A percentile compares a stretch with the other conserved stretches of the same genome.
These are phyloP conservation scores for Xylaria venustula DNA, from an alignment of 495 filamentous ascomycete genomes.

Conservation along the genomic window DNA sequence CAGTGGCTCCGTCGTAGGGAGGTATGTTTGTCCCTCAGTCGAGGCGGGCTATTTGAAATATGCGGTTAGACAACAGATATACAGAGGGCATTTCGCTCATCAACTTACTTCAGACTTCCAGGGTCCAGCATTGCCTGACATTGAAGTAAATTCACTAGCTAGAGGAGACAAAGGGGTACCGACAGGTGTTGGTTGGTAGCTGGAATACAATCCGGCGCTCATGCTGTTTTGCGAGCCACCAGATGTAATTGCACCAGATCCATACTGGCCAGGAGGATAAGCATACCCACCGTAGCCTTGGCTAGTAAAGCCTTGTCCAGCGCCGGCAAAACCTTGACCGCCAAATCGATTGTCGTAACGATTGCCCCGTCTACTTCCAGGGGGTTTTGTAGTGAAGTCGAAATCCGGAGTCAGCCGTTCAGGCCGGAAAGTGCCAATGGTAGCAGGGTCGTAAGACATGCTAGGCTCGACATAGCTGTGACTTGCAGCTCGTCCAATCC, in stretches of 20 bases:
- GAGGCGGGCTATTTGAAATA: constrained; percentile 36
- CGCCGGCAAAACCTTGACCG: constrained; percentile 14
- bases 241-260: constrained; percentile 27
- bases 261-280: constrained; percentile 34
- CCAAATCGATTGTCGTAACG: constrained; percentile 46
- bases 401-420: constrained; percentile 48
- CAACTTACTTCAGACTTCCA: constrained; percentile 56
- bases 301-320: constrained; percentile 15
- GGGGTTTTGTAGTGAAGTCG: constrained; percentile 39
- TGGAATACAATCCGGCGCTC: constrained; percentile 52
- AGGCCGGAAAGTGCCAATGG: constrained; percentile 38
- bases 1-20: constrained; percentile 87
- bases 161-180: constrained; percentile 82
- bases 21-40: constrained; percentile 69
- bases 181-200: constrained; percentile 69
- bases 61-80: constrained; percentile 7
- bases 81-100: neutral
- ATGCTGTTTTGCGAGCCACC: constrained; percentile 28
- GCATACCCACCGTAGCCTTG: constrained; percentile 23
- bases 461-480: constrained; percentile 31
- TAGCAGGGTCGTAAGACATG: constrained; percentile 26
- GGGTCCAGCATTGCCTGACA: constrained; percentile 21
- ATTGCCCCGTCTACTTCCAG: constrained; percentile 34
- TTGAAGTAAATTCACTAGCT: constrained; percentile 73
- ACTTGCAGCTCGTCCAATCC: constrained; percentile 37